phyloP scores from a whole-genome alignment of 2,329 filamentous ascomycete species.

The Lizonia empirigonia region DNA sequence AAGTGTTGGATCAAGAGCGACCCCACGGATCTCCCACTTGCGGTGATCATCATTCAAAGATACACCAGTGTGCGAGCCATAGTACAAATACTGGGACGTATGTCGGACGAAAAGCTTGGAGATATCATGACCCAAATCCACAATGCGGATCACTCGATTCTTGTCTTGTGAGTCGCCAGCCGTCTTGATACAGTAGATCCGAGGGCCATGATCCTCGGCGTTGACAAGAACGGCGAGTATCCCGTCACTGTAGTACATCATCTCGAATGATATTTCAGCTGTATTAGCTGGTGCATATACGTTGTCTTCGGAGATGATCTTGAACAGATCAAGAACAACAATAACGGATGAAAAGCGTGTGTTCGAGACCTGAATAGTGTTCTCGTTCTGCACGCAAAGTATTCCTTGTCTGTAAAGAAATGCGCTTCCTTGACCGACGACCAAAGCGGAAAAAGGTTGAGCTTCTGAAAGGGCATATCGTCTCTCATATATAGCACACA shows the following conservation, averaged over 20 bases:
- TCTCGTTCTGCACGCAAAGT: slow-evolving; percentile 66
- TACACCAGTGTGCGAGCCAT: slow-evolving; percentile 65
- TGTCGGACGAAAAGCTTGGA: slow-evolving; percentile 71
- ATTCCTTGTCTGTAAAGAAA: slow-evolving; percentile 69
- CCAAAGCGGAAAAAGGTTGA: slow-evolving; percentile 64
- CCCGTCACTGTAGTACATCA: slow-evolving; percentile 43
- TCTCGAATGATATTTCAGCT: background rate
- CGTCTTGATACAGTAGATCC: slow-evolving; percentile 32
- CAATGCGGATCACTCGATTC: slow-evolving; percentile 46
- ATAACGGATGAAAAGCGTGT: slow-evolving; percentile 50
- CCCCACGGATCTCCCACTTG: slow-evolving; percentile 66
- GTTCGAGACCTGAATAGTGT: slow-evolving; percentile 63
- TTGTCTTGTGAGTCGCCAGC: slow-evolving; percentile 21
- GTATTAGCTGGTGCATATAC: background rate
- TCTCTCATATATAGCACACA: slow-evolving; percentile 67
- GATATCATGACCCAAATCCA: slow-evolving; percentile 39
- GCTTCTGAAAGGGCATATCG: slow-evolving; percentile 65
- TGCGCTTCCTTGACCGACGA: slow-evolving; percentile 64
- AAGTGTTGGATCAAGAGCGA: slow-evolving; percentile 22
- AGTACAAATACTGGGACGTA: slow-evolving; percentile 65
- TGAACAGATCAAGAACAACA: slow-evolving; percentile 28
- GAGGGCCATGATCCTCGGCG: background rate
- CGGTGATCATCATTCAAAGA: slow-evolving; percentile 59
- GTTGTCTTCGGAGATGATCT: background rate
- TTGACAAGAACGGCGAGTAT: slow-evolving; percentile 37